phyloP scores from a whole-genome alignment of 257 asterid genomes.

The Osmanthus fragrans region DNA sequence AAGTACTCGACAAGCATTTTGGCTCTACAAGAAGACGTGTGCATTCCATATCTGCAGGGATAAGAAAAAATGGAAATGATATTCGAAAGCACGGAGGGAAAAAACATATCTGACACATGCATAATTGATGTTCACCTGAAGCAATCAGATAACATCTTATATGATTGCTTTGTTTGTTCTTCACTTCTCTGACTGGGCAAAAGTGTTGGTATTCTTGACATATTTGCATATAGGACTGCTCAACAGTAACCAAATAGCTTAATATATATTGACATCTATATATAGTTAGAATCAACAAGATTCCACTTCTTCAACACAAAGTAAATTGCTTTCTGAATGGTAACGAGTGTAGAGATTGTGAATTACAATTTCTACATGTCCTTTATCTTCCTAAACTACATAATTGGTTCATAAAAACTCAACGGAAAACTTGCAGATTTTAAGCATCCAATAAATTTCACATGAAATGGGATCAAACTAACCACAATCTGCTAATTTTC shows the following conservation, averaged over 20 bases:
- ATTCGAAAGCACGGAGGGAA: conserved; percentile 20
- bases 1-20: conserved; percentile 75
- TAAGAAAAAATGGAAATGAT: conserved; percentile 19
- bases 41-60: conserved; percentile 68
- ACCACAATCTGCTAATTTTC: conserved; percentile 79
- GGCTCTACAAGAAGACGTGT: conserved; percentile 61
- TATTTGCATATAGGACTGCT: conserved; percentile 71
- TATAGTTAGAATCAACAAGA: not conserved
- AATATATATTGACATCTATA: not conserved
- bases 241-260: conserved; percentile 27
- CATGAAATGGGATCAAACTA: conserved; percentile 20
- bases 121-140: conserved; percentile 50
- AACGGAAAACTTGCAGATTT: not conserved
- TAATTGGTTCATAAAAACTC: not conserved
- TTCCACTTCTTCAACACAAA: not conserved
- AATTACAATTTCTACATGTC: not conserved
- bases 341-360: not conserved
- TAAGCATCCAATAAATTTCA: conserved; percentile 10
- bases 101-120: conserved; percentile 9
- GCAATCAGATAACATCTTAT: conserved; percentile 75
- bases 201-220: conserved; percentile 61
- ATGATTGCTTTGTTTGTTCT: conserved; percentile 72
- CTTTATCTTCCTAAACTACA: not conserved
- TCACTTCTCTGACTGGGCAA: conserved; percentile 70
- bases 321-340: not conserved